phyloP scores from a whole-genome alignment of 352 stramenopile species.

The Pythium aristosporum region DNA sequence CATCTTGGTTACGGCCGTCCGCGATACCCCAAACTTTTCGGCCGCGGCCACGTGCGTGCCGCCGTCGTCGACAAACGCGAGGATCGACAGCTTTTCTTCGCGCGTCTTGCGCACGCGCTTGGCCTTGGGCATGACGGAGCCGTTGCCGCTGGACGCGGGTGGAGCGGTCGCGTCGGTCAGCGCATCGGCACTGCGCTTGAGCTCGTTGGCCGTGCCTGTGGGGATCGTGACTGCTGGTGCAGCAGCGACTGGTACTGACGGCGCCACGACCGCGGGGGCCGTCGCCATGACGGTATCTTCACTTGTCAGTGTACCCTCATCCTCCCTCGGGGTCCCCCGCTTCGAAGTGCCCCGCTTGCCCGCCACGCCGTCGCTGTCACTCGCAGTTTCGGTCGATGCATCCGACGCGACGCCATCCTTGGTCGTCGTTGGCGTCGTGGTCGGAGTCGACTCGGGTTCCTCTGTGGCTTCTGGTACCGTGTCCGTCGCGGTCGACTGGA shows the following conservation, averaged over 20 bases:
- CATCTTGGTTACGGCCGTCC: conserved; percentile 85
- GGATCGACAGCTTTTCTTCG: conserved; percentile 82
- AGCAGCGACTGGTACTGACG: neutral
- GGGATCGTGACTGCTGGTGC: neutral
- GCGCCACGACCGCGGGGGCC: neutral
- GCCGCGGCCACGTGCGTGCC: conserved; percentile 73
- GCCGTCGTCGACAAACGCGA: conserved; percentile 77
- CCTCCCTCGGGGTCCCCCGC: neutral
- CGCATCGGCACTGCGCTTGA: conserved; percentile 13
- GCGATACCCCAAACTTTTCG: conserved; percentile 80
- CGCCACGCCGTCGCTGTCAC: conserved; percentile 2
- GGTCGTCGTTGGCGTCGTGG: neutral
- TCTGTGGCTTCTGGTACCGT: neutral
- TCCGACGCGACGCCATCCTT: conserved; percentile 14
- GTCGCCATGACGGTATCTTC: neutral
- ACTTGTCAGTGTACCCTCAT: neutral
- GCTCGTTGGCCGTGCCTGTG: conserved; percentile 1
- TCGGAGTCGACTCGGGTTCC: neutral
- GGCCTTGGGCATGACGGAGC: conserved; percentile 16
- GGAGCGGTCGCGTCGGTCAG: conserved; percentile 6
- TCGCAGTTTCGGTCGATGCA: conserved; percentile 7
- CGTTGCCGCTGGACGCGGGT: neutral
- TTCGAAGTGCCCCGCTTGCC: neutral
- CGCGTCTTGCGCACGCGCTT: conserved; percentile 84
- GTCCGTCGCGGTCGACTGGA: neutral